These are phyloP conservation scores for Leishmania tropica DNA, from an alignment of 208 protist species.

Conservation along the genomic window DNA sequence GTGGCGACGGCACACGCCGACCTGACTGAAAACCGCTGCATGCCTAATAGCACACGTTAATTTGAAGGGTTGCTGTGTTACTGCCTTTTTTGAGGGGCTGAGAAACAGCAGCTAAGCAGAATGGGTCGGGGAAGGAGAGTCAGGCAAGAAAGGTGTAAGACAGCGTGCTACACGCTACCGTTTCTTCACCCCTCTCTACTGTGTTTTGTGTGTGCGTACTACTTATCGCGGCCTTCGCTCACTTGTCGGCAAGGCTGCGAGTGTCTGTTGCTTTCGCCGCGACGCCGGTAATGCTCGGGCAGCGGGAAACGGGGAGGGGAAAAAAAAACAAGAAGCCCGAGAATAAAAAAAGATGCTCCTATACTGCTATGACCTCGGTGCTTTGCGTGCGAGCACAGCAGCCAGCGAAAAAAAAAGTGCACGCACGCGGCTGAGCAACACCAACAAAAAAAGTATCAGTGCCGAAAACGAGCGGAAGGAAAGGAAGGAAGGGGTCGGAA, in stretches of 20 bases:
- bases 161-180: neutral
- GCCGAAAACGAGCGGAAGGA: neutral
- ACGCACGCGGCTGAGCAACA: neutral
- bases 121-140: constrained; percentile 7
- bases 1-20: constrained; percentile 24
- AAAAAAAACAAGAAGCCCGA: neutral
- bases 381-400: neutral
- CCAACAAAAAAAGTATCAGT: neutral
- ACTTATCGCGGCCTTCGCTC: neutral
- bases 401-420: neutral
- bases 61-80: neutral
- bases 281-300: neutral
- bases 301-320: neutral
- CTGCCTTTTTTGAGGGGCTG: neutral
- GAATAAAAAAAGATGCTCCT: neutral
- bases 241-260: neutral
- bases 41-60: constrained; percentile 1
- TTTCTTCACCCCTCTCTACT: neutral
- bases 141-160: neutral
- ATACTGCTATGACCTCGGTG: neutral
- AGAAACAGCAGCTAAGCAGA: neutral
- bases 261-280: neutral
- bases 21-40: constrained; percentile 44
- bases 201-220: neutral
- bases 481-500: neutral